Evolutionary conservation across 768 basidiomycete genomes (phyloP), one percentile per base, ranked within the genome.

Genomic region (Termitomyces sp.): DNA sequence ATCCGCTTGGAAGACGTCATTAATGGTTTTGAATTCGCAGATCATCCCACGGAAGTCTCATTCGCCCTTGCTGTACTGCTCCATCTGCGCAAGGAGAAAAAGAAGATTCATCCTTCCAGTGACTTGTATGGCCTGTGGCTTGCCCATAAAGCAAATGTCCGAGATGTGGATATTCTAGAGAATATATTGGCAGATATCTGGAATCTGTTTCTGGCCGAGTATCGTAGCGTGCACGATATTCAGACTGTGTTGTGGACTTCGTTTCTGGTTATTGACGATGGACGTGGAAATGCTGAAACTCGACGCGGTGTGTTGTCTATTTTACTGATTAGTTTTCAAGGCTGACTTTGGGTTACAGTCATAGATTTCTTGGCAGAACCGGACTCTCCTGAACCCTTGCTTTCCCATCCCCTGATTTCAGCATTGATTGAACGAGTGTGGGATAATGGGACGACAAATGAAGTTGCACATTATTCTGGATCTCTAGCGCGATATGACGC

Each of bases 161-260:
- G 61, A 22, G 67, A 72, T 24, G 55, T 71, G 2, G 53, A 70
- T 13, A 61, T 68, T 6, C 60, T 79, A 3, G 76, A 80, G 43
- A 61, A 63, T 9, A 68, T 68, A 34, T 63, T 78, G 20, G 42
- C 63, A 4, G 62, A 63, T 8, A 54, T 76, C 2, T 83, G 81
- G 81, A 61, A 64, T 5, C 56, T 65, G 16, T 84, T 80, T 63
- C 67, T 84, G 10, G 60, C 67, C 16, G 73, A 71, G 20, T 72
- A 74, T 52, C 74, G 76, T 18, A 71, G 67, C 24, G 59, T 71
- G 9, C 64, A 63, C 24, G 78, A 84, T 53, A 69, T 85, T 18
- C 73, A 81, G 50, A 71, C 72, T 5, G 70, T 78, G 14, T 65
- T 86, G 27, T 85, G 83, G 83, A 69, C 71, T 5, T 56, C 65